Percentiles rank a stretch among this genome's conserved stretches.
These are phyloP conservation scores for Saccharomyces pastorianus DNA, from an alignment of 1,139 yeast species.

Conservation along the genomic window DNA sequence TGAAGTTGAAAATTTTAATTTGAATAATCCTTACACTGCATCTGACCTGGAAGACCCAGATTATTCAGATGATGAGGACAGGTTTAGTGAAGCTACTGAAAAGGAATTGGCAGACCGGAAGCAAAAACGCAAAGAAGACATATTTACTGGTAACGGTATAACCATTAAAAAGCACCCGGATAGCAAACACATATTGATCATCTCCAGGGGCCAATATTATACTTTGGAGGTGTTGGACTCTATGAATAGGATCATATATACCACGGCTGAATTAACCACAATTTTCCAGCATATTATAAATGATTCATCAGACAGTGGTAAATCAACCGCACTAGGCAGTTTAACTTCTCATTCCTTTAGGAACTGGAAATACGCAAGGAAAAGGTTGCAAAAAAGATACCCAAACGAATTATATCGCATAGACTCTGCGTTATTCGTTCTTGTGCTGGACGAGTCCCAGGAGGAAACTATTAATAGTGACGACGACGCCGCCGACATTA, in stretches of 20 bases:
- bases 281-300: conserved; percentile 44
- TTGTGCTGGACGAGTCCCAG: conserved; percentile 55
- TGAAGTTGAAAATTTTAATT: conserved; percentile 27
- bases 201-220: conserved; percentile 58
- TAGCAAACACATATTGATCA: conserved; percentile 46
- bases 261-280: conserved; percentile 47
- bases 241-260: conserved; percentile 40
- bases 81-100: conserved; percentile 4
- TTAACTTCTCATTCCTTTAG: conserved; percentile 60
- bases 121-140: conserved; percentile 10
- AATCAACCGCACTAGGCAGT: conserved; percentile 53
- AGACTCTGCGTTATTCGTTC: conserved; percentile 59
- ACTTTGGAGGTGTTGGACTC: conserved; percentile 47
- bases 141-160: conserved; percentile 33
- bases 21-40: conserved; percentile 24
- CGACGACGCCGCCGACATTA: conserved; percentile 23
- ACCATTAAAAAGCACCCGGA: conserved; percentile 30
- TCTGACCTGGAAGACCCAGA: conserved; percentile 22
- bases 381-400: conserved; percentile 40
- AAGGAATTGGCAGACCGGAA: not conserved
- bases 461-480: conserved; percentile 41
- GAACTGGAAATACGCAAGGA: conserved; percentile 55
- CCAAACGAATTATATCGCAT: conserved; percentile 40
- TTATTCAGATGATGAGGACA: conserved; percentile 3
- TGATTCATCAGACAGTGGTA: conserved; percentile 40